Evolutionary conservation across 148 eudicot species (phyloP).

Genomic region (Dianthus caryophyllus): DNA sequence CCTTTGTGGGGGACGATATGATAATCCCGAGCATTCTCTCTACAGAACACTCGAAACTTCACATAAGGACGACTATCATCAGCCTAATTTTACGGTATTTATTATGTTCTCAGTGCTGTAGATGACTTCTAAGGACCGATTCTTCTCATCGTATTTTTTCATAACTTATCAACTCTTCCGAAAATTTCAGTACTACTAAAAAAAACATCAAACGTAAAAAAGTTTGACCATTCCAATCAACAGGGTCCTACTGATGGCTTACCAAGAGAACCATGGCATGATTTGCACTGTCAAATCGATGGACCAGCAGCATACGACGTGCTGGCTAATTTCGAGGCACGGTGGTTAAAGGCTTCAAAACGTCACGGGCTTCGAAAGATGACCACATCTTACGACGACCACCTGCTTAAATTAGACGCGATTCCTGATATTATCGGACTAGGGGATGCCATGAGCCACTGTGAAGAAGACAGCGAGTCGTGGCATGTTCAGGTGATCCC

Average conservation of each 20-base stretch:
- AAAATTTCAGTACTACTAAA: too few species aligned
- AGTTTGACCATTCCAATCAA: conserved; percentile 17
- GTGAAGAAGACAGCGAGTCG: conserved; percentile 53
- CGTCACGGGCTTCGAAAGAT: conserved; percentile 56
- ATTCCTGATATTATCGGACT: conserved; percentile 62
- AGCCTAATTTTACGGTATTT: conserved; percentile 59
- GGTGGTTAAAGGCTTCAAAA: conserved; percentile 83
- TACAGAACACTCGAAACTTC: conserved; percentile 57
- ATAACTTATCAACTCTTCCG: too few species aligned
- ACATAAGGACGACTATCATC: conserved; percentile 76
- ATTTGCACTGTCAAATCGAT: conserved; percentile 82
- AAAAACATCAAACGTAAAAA: too few species aligned
- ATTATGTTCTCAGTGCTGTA: conserved; percentile 31
- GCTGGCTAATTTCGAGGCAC: conserved; percentile 73
- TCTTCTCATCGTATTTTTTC: too few species aligned
- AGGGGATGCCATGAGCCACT: conserved; percentile 48
- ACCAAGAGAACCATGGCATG: conserved; percentile 99
- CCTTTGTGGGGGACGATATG: conserved; percentile 83
- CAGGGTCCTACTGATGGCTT: conserved; percentile 67
- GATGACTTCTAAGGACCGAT: too few species aligned
- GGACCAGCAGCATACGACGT: conserved; percentile 99
- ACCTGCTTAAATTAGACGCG: conserved; percentile 60
- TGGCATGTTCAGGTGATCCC: conserved; percentile 93
- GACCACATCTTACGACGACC: conserved; percentile 63
- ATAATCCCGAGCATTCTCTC: conserved; percentile 70